Evolutionary conservation across 139 green algal species (phyloP).

Genomic region (Desmodesmus armatus): DNA sequence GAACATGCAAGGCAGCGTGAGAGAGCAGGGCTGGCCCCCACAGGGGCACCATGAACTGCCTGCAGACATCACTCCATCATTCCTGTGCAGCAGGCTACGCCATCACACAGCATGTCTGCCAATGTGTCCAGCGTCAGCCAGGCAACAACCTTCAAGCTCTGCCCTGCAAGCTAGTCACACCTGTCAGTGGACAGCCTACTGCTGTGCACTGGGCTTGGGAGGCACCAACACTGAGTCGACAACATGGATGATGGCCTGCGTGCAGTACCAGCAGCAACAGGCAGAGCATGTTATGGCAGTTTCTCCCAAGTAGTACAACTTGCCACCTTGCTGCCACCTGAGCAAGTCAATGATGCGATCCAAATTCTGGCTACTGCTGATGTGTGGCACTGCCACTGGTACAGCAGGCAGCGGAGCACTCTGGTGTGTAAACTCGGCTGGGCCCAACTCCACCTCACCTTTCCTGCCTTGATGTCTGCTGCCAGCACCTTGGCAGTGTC

Average conservation of each 20-base stretch:
- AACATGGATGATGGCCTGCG: constrained; percentile 42
- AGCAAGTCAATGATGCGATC: not conserved
- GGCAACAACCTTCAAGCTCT: too few species aligned
- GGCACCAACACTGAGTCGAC: constrained; percentile 42
- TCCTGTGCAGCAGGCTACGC: too few species aligned
- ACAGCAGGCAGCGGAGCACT: not conserved
- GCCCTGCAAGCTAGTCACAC: too few species aligned
- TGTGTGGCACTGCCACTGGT: not conserved
- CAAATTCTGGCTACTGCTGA: not conserved
- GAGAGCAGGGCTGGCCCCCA: too few species aligned
- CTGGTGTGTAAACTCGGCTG: not conserved
- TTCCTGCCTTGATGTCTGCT: constrained; percentile 32
- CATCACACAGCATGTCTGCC: too few species aligned
- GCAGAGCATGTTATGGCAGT: not conserved
- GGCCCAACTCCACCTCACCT: constrained; percentile 16
- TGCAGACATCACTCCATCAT: too few species aligned
- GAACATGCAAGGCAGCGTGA: too few species aligned
- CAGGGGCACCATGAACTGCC: too few species aligned
- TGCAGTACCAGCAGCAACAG: not conserved
- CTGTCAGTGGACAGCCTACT: not conserved
- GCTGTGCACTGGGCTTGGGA: constrained; percentile 14
- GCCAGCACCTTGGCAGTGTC: constrained; percentile 39
- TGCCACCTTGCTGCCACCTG: not conserved
- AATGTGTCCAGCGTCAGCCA: too few species aligned
- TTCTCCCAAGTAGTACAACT: not conserved